Base-by-base conservation (phyloP, 345 rosid genomes). In the Fremontodendron californicum region DNA sequence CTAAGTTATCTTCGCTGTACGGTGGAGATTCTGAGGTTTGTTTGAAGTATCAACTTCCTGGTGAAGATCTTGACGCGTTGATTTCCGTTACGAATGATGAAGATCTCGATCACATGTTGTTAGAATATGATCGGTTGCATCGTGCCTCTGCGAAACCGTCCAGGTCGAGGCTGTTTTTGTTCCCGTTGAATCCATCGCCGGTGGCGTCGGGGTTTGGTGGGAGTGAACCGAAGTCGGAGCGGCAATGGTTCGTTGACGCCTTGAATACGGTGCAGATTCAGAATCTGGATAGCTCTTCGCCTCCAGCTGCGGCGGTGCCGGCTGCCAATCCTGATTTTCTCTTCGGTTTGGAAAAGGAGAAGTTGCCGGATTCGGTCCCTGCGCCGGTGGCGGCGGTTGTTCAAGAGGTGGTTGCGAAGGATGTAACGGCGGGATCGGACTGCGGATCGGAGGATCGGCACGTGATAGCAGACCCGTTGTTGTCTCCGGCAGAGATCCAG, bases 11-110 rank as follows among this genome's bases (percentile, higher is more conserved):
- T 6, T 79, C 91, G 9, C 79, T 87, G 15, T 86, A 69, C 60
- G 83, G 79, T 52, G 75, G 68, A 23, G 75, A 78, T 4, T 48
- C 75, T 55, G 84, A 84, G 62, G 21, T 81, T 16, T 84, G 87
- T 80, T 77, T 90, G 39, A 89, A 90, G 86, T 90, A 89, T 66
- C 92, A 90, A 76, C 88, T 89, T 63, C 94, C 92, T 0, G 94
- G 89, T 1, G 94, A 90, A 66, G 94, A 89, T 78, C 91, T 90
- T 19, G 92, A 85, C 75, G 89, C 92, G 19, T 83, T 90, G 82
- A 86, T 89, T 75, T 86, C 92, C 2, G 90, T 90, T 46, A 88
- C 91, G 54, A 87, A 87, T 72, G 90, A 88, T 46, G 94, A 90
- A 81, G 94, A 90, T 75, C 86, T 90, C 40, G 90, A 84, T 61